Percentiles rank a stretch among this genome's conserved stretches.
Evolutionary conservation across 352 stramenopile species (phyloP).

Genomic region (Phytopythium sindhum): DNA sequence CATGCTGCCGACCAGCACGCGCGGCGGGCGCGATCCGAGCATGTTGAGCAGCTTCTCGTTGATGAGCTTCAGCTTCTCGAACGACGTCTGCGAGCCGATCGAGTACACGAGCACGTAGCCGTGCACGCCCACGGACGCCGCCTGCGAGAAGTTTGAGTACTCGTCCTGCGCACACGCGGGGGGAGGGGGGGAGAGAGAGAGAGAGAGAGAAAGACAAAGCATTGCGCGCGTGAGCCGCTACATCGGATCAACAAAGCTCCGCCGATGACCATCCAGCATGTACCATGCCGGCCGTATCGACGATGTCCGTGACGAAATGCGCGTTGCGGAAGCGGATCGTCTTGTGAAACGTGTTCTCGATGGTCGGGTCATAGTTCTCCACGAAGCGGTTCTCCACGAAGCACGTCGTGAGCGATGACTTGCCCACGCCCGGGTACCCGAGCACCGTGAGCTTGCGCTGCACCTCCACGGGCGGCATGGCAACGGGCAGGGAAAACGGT

Average conservation of each 20-base stretch:
- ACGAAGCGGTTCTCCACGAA: constrained; percentile 93
- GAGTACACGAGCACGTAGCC: constrained; percentile 96
- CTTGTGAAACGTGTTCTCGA: constrained; percentile 96
- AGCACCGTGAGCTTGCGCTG: constrained; percentile 95
- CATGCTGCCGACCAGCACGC: constrained; percentile 95
- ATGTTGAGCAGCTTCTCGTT: constrained; percentile 95
- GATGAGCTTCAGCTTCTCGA: constrained; percentile 94
- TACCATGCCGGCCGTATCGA: constrained; percentile 96
- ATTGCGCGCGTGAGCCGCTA: neutral
- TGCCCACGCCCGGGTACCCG: constrained; percentile 93
- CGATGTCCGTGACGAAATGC: constrained; percentile 96
- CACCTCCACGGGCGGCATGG: constrained; percentile 80
- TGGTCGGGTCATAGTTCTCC: constrained; percentile 95
- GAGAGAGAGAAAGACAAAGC: neutral
- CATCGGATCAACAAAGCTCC: neutral
- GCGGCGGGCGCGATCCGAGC: constrained; percentile 89
- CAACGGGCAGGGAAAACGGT: neutral
- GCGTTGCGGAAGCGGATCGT: constrained; percentile 95
- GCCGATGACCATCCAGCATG: neutral
- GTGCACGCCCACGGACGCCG: constrained; percentile 93
- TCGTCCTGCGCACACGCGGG: constrained; percentile 77
- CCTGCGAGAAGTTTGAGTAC: constrained; percentile 95
- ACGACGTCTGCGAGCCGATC: constrained; percentile 90
- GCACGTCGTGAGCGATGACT: constrained; percentile 93
- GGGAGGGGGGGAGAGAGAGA: too few relatives aligned